Evolutionary conservation across 345 rosid genomes (phyloP), one percentile per base, ranked within the genome.

Genomic region (Murraya paniculata): DNA sequence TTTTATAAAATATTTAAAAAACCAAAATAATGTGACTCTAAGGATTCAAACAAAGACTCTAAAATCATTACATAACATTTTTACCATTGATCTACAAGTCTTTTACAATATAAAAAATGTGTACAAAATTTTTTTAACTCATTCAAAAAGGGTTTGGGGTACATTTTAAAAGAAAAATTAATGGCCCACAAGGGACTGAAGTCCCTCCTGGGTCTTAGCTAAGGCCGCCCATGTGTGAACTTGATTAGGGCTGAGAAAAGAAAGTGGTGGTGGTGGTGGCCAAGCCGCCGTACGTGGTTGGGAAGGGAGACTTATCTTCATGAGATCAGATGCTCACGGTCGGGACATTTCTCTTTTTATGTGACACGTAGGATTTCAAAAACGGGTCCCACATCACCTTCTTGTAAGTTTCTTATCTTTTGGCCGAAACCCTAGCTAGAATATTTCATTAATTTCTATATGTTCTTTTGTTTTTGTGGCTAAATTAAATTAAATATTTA

Each of bases 281-380:
- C 84, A 77, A 74, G 82, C 78, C 78, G 67, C 82, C 84, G 57
- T 68, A 33, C 64, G 78, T 75, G 73, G 78, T 72, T 79, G 77
- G 59, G 70, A 21, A 62, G 74, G 64, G 60, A 64, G 82, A 80
- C 66, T 13, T 38, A 79, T 81, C 79, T 55, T 72, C 79, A 64
- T 81, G 85, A 79, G 74, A 41, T 41, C 48, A 41, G 14, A 79
- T 74, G 77, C 81, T 83, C 36, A 35, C 33, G 66, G 83, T 74
- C 74, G 64, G 80, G 69, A 24, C 8, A 53, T 53, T 36, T 50
- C 7, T 60, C 30, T 79, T 75, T 79, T 36, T 53, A 70, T 24
- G 53, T 74, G 74, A 83, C 86, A 83, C 79, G 80, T 75, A 66
- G 48, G 67, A 60, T 53, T 38, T 72, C 2, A 39, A 9, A 9